phyloP scores from a whole-genome alignment of 495 filamentous ascomycete genomes.

The Aspergillus homomorphus region DNA sequence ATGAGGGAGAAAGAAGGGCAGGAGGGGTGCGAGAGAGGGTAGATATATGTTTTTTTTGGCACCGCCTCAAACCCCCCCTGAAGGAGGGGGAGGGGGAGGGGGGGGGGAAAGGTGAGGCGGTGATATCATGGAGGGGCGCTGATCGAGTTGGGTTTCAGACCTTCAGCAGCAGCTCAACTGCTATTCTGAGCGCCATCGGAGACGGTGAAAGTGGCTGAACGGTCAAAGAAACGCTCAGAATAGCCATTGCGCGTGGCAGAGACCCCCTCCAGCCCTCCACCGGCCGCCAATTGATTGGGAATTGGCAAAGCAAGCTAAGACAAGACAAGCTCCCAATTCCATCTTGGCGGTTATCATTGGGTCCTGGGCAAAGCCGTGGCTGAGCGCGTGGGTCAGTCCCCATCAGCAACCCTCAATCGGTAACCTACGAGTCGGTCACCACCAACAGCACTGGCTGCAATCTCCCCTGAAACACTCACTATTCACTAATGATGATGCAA shows the following conservation, averaged over 20 bases:
- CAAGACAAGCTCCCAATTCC: background rate
- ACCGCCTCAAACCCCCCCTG: background rate
- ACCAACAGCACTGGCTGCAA: too few species aligned
- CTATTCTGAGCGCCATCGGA: background rate
- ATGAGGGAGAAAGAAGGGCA: background rate
- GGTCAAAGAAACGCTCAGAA: too few species aligned
- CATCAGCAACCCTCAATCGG: background rate
- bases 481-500: too few species aligned
- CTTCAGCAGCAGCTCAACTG: background rate
- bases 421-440: background rate
- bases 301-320: background rate
- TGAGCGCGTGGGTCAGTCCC: background rate
- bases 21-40: background rate
- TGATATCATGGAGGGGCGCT: conserved; percentile 5
- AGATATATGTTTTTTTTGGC: conserved; percentile 2
- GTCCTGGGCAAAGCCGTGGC: background rate
- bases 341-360: background rate
- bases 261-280: too few species aligned
- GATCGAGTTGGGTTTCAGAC: background rate
- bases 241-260: too few species aligned
- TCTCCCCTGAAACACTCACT: too few species aligned
- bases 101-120: background rate
- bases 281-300: background rate
- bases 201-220: background rate
- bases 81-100: background rate